A percentile compares a stretch with the other conserved stretches of the same genome.
These are phyloP conservation scores for Aspergillus thermomutatus DNA, from an alignment of 2,329 filamentous ascomycete genomes.

Conservation along the genomic window DNA sequence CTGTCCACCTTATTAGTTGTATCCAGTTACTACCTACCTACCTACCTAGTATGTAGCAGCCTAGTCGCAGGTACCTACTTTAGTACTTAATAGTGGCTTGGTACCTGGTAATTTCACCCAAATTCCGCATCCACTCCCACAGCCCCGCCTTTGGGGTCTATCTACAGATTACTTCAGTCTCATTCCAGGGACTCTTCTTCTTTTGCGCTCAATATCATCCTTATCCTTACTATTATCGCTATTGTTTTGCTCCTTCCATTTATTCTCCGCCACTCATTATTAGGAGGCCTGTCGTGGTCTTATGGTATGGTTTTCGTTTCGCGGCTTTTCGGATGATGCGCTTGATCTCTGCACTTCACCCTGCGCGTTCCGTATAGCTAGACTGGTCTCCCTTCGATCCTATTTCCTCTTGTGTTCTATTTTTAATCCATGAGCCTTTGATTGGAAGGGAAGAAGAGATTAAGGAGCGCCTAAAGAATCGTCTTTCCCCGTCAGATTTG, in stretches of 20 bases:
- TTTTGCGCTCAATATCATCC: constrained; percentile 2
- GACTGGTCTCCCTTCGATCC: background rate
- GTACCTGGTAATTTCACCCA: background rate
- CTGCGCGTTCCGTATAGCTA: background rate
- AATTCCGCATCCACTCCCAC: background rate
- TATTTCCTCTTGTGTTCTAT: background rate
- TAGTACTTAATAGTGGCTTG: no score
- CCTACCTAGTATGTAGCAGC: background rate
- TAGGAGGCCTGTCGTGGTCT: background rate
- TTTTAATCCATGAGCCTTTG: background rate
- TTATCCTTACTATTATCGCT: constrained; percentile 1
- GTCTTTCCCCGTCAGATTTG: background rate
- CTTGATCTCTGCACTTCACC: background rate
- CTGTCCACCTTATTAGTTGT: background rate
- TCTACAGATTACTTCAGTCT: background rate
- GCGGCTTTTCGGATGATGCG: background rate
- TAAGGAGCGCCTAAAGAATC: constrained; percentile 1
- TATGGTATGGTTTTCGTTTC: background rate
- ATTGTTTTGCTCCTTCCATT: constrained; percentile 1
- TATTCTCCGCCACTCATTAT: background rate
- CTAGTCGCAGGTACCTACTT: no score
- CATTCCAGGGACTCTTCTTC: background rate
- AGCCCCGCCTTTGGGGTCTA: background rate
- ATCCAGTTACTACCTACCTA: background rate
- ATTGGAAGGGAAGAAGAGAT: background rate